Base-by-base conservation (phyloP, 2,329 filamentous ascomycete species). In the Cercospora janseana region DNA sequence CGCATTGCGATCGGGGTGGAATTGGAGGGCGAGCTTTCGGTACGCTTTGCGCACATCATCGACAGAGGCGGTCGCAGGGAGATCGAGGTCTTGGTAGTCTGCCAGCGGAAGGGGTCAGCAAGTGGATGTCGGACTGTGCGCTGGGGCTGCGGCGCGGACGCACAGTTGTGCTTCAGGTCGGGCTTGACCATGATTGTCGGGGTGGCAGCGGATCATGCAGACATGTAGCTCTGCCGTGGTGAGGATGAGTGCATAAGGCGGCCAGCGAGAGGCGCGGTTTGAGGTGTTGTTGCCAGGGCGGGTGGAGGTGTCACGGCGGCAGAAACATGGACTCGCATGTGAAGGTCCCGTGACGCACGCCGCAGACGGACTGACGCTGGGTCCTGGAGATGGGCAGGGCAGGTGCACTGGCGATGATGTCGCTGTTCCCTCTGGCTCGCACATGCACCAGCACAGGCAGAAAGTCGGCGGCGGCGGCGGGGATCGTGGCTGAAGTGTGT, bases 1-100 rank as follows among this genome's bases (percentile, higher is more conserved):
- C 8, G 86, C 88, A 64, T 95, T 95, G 52, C 90, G 85, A 67
- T 95, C 90, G 6, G 90, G 90, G 64, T 95, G 90, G 63, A 87
- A 94, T 68, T 87, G 87, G 38, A 94, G 75, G 40, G 89, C 89
- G 64, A 95, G 79, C 69, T 89, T 90, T 60, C 86, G 81, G 70
- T 90, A 95, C 63, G 91, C 86, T 69, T 86, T 93, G 73, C 88
- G 92, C 66, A 95, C 83, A 31, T 93, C 88, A 23, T 83, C 80
- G 34, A 82, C 72, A 58, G 86, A 82, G 46, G 87, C 87, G 61
- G 78, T 79, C 8, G 79, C 73, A 2, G 81, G 70, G 49, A 95
- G 72, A 57, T 88, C 87, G 48, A 95, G 77, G 72, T 94, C 89
- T 55, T 83, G 85, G 71, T 95, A 66, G 51, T 66, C 60, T 63